phyloP scores from a whole-genome alignment of 163 green algal species.

The Volvox carteri region DNA sequence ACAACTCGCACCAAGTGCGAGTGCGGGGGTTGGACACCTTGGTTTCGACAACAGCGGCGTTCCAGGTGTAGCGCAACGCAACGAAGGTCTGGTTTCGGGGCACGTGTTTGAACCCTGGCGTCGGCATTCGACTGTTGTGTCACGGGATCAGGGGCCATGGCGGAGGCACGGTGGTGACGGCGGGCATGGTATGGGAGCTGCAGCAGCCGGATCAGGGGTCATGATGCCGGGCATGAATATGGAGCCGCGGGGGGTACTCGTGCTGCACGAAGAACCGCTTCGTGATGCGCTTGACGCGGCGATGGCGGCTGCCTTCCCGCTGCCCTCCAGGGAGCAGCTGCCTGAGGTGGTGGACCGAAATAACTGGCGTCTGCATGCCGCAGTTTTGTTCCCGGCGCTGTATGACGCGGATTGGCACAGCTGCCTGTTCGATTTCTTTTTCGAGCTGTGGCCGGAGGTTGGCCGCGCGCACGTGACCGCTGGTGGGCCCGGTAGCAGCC shows the following conservation, averaged over 20 bases:
- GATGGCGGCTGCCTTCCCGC: neutral
- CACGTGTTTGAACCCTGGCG: too few species aligned
- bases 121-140: too few species aligned
- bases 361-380: conserved; percentile 31
- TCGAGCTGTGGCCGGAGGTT: conserved; percentile 56
- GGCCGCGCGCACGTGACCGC: conserved; percentile 27
- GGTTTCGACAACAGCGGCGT: too few species aligned
- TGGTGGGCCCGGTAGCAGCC: neutral
- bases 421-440: conserved; percentile 52
- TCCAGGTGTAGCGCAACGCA: too few species aligned
- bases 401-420: conserved; percentile 59
- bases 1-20: too few species aligned
- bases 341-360: neutral
- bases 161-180: too few species aligned
- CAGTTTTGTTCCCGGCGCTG: conserved; percentile 37
- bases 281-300: neutral
- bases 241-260: neutral
- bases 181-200: too few species aligned
- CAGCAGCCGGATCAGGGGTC: too few species aligned
- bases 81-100: too few species aligned
- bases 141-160: too few species aligned
- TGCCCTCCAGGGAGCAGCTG: neutral
- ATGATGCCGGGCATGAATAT: too few species aligned
- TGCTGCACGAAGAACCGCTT: conserved; percentile 8
- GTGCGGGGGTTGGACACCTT: too few species aligned